Percentiles rank a stretch among this genome's conserved stretches.
phyloP scores from a whole-genome alignment of 2,329 filamentous ascomycete genomes.

The Pseudogymnoascus sp. region DNA sequence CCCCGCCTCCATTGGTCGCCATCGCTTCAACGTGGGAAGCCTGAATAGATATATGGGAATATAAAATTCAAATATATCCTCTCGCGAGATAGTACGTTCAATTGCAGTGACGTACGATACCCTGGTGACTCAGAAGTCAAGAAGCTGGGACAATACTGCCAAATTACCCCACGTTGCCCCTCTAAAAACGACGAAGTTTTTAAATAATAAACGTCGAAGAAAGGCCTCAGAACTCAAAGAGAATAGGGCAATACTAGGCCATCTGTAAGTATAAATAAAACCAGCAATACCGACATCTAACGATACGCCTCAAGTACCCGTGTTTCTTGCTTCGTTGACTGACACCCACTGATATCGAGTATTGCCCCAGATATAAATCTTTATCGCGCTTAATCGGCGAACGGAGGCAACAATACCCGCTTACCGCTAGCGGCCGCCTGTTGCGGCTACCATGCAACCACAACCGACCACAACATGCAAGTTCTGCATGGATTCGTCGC shows the following conservation, averaged over 20 bases:
- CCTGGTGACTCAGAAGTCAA: background rate
- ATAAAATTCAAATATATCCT: background rate
- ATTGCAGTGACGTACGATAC: background rate
- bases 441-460: conserved; percentile 5
- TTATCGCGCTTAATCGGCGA: conserved; percentile 8
- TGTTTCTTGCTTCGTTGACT: background rate
- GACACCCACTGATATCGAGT: background rate
- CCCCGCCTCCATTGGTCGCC: background rate
- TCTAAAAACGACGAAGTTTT: background rate
- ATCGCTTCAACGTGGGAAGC: background rate
- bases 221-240: background rate
- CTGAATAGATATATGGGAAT: background rate
- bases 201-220: background rate
- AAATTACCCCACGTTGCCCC: conserved; percentile 6
- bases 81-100: background rate
- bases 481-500: background rate
- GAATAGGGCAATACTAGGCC: background rate
- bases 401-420: conserved; percentile 3
- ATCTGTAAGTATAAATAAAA: background rate
- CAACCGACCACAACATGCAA: conserved; percentile 8
- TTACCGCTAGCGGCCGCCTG: background rate
- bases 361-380: background rate
- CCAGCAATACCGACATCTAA: background rate
- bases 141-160: background rate
- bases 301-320: background rate